Evolutionary conservation across 345 rosid species (phyloP).

Genomic region (Hevea brasiliensis): DNA sequence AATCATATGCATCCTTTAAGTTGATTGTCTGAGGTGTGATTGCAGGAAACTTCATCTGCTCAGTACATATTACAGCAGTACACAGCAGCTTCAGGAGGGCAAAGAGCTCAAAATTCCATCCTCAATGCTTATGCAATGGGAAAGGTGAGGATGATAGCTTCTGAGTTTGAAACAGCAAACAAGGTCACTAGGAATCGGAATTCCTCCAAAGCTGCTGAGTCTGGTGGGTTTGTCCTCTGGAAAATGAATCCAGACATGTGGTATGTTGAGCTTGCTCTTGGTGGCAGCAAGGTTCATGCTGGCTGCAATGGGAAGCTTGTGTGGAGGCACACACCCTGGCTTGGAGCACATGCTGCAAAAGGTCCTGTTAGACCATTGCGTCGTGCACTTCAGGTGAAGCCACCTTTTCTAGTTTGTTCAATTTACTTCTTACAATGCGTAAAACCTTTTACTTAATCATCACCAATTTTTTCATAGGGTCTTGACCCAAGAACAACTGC

Average conservation of each 20-base stretch:
- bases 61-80: conserved; percentile 92
- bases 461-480: conserved; percentile 14
- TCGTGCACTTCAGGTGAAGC: conserved; percentile 84
- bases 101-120: conserved; percentile 65
- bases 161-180: conserved; percentile 78
- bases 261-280: conserved; percentile 94
- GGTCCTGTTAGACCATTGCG: conserved; percentile 82
- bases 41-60: conserved; percentile 86
- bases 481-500: conserved; percentile 30
- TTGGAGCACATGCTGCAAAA: conserved; percentile 52
- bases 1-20: neutral
- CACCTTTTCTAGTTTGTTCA: neutral
- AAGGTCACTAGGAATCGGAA: conserved; percentile 56
- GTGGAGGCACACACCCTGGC: conserved; percentile 98
- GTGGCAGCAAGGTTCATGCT: conserved; percentile 84
- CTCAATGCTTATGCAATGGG: conserved; percentile 89
- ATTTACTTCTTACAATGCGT: neutral
- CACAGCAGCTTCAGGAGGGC: conserved; percentile 85
- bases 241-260: conserved; percentile 95
- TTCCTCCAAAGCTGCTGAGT: conserved; percentile 63
- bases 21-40: neutral
- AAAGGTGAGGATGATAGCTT: conserved; percentile 86
- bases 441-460: too few species aligned
- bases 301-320: conserved; percentile 93
- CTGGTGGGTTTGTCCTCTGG: conserved; percentile 94